phyloP scores from a whole-genome alignment of 306 rosid genomes.

The Cucurbita pepo region DNA sequence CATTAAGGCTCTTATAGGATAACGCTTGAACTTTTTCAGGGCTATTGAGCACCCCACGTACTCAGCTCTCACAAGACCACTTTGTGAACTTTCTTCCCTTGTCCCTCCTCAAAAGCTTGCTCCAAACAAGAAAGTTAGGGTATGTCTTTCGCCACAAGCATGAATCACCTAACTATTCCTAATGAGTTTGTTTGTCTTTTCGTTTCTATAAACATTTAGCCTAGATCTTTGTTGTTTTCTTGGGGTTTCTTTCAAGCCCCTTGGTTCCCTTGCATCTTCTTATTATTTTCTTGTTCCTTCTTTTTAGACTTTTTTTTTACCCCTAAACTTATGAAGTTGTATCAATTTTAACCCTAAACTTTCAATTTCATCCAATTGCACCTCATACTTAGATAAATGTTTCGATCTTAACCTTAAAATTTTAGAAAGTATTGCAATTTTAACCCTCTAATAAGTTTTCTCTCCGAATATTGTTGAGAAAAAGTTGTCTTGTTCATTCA shows the following conservation, averaged over 20 bases:
- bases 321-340: too few species aligned
- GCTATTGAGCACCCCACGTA: slow-evolving; percentile 95
- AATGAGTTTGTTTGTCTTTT: not conserved
- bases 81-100: slow-evolving; percentile 85
- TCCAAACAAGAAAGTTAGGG: slow-evolving; percentile 90
- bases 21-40: slow-evolving; percentile 32
- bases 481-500: too few species aligned
- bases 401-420: too few species aligned
- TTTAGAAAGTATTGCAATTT: too few species aligned
- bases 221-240: not conserved
- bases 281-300: not conserved
- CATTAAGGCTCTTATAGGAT: not conserved
- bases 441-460: too few species aligned
- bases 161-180: not conserved
- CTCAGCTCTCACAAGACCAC: slow-evolving; percentile 96
- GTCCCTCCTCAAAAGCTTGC: slow-evolving; percentile 84
- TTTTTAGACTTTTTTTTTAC: too few species aligned
- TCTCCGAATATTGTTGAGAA: too few species aligned
- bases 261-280: not conserved
- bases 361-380: too few species aligned
- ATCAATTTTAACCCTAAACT: too few species aligned
- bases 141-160: slow-evolving; percentile 17
- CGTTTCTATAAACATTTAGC: not conserved
- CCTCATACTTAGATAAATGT: too few species aligned
- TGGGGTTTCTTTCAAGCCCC: not conserved